Evolutionary conservation across 148 eudicot species (phyloP).

Genomic region (Rhododendron ovatum): DNA sequence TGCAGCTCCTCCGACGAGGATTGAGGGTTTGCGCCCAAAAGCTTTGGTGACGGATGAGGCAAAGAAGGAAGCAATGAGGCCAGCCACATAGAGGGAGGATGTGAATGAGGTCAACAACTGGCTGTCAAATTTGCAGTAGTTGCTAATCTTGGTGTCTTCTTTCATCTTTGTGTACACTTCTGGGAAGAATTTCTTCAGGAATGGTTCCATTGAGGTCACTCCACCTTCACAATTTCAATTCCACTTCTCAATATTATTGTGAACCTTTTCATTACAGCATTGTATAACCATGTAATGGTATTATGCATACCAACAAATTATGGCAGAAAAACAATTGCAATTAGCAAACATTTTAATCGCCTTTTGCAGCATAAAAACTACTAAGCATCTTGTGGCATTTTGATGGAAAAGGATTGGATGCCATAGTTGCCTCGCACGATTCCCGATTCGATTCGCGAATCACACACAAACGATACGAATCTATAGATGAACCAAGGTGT

Average conservation of each 20-base stretch:
- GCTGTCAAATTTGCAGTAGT: slow-evolving; percentile 49
- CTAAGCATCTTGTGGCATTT: neutral
- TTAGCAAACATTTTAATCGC: too few species aligned
- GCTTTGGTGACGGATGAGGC: slow-evolving; percentile 30
- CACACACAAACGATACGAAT: too few species aligned
- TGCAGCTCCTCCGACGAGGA: slow-evolving; percentile 31
- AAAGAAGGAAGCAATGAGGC: slow-evolving; percentile 39
- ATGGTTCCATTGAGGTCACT: slow-evolving; percentile 47
- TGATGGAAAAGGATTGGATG: neutral
- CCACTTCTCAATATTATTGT: neutral
- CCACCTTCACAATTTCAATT: slow-evolving; percentile 34
- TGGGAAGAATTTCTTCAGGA: slow-evolving; percentile 43
- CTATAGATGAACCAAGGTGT: too few species aligned
- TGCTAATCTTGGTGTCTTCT: slow-evolving; percentile 31
- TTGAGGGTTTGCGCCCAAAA: slow-evolving; percentile 43
- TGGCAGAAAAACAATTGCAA: neutral
- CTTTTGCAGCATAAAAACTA: too few species aligned
- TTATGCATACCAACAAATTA: neutral
- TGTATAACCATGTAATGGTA: neutral
- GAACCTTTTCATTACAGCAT: neutral
- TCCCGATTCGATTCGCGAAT: too few species aligned
- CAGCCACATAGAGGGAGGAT: slow-evolving; percentile 39
- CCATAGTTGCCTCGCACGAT: too few species aligned
- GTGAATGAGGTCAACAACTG: slow-evolving; percentile 39
- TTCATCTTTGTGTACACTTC: slow-evolving; percentile 25